A percentile compares a stretch with the other conserved stretches of the same genome.
Evolutionary conservation across 371 early-diverging fungal species (phyloP).

Genomic region (Apophysomyces elegans): DNA sequence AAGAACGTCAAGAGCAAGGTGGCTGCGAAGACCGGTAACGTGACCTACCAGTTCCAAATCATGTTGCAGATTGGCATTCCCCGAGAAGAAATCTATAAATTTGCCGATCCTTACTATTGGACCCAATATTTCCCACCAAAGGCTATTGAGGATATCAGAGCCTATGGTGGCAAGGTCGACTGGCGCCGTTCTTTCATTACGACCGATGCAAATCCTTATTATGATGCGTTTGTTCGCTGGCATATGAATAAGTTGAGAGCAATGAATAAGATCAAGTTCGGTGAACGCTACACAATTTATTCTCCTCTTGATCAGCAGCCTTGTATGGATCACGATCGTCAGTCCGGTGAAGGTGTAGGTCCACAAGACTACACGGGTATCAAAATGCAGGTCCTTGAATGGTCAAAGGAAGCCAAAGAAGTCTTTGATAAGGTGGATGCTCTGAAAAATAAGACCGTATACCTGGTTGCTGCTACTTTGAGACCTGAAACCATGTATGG

Average conservation of each 20-base stretch:
- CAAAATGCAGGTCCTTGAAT: slow-evolving; percentile 83
- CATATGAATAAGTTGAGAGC: slow-evolving; percentile 95
- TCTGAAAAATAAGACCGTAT: slow-evolving; percentile 79
- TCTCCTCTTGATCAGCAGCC: slow-evolving; percentile 98
- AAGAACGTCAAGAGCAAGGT: slow-evolving; percentile 87
- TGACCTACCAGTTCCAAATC: slow-evolving; percentile 96
- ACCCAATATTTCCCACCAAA: slow-evolving; percentile 95
- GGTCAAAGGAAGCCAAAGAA: slow-evolving; percentile 62
- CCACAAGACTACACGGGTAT: slow-evolving; percentile 97
- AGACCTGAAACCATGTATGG: slow-evolving; percentile 99
- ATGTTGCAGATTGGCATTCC: slow-evolving; percentile 94
- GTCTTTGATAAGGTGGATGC: slow-evolving; percentile 55
- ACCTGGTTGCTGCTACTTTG: slow-evolving; percentile 96
- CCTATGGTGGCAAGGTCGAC: slow-evolving; percentile 94
- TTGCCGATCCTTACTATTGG: slow-evolving; percentile 98
- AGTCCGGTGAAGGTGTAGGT: slow-evolving; percentile 96
- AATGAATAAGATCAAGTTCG: slow-evolving; percentile 93
- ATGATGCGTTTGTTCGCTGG: slow-evolving; percentile 99
- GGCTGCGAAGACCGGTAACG: slow-evolving; percentile 84
- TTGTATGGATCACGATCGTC: slow-evolving; percentile 99
- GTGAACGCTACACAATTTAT: slow-evolving; percentile 99
- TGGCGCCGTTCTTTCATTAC: slow-evolving; percentile 99
- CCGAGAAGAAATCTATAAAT: slow-evolving; percentile 89
- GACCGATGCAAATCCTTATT: slow-evolving; percentile 99
- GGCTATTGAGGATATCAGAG: slow-evolving; percentile 82